Conservation (phyloP, 495 filamentous ascomycete species). For the Neurospora pannonica region DNA sequence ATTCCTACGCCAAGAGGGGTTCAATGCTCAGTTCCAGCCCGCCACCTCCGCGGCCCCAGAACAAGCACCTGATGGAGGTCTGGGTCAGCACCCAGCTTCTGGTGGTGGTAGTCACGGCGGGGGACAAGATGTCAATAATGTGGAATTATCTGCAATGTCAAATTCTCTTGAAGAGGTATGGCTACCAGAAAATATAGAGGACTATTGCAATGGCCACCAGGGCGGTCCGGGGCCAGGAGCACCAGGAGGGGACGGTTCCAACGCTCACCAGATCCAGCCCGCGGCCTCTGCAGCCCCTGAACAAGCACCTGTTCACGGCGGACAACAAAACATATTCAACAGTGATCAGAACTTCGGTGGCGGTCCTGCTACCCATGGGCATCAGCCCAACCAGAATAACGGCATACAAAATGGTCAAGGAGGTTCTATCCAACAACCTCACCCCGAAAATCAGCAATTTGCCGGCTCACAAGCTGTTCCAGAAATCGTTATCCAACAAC, state of each 20-base stretch:
- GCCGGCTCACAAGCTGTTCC: not conserved
- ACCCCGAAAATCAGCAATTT: not conserved
- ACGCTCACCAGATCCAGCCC: not conserved
- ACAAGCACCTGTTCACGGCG: not conserved
- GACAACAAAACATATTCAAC: not conserved
- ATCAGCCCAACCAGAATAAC: not conserved
- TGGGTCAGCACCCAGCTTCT: not conserved
- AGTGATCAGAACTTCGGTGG: not conserved
- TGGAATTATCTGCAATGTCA: fast-evolving
- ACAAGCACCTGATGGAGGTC: not conserved
- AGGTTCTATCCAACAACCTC: not conserved
- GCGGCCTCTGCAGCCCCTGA: not conserved
- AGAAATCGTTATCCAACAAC: not conserved
- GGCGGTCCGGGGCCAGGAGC: not conserved
- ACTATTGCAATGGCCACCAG: not conserved
- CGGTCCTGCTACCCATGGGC: not conserved
- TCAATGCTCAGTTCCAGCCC: not conserved
- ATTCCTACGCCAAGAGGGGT: not conserved
- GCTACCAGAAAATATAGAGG: not conserved
- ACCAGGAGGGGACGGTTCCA: not conserved
- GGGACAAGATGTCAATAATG: not conserved
- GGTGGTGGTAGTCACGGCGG: not conserved
- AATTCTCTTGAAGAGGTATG: not conserved
- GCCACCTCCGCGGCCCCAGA: not conserved
- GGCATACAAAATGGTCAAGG: not conserved